A percentile compares a stretch with the other conserved stretches of the same genome.
Conservation (phyloP, 164 flowering plant genomes). For the Tetracentron sinense region DNA sequence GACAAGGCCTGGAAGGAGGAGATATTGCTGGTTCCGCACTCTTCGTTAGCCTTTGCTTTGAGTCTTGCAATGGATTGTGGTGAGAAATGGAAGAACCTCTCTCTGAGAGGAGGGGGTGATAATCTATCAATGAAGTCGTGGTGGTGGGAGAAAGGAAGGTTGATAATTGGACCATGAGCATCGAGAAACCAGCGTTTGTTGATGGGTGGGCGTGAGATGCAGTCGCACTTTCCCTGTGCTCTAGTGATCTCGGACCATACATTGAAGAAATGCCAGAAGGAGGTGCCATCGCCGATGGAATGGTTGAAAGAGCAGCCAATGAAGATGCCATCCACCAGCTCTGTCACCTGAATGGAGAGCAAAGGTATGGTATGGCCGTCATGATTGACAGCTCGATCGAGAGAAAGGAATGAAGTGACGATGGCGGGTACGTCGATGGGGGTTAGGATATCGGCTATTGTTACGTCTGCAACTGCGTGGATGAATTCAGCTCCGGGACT, state of each 20-base stretch:
- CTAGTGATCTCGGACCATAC: slow-evolving; percentile 40
- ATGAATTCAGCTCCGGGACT: slow-evolving; percentile 50
- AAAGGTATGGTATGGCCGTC: slow-evolving; percentile 48
- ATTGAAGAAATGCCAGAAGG: slow-evolving; percentile 54
- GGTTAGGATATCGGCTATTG: slow-evolving; percentile 34
- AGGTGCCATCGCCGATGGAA: slow-evolving; percentile 41
- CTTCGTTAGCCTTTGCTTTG: slow-evolving; percentile 43
- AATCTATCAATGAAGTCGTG: slow-evolving; percentile 34
- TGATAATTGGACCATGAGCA: slow-evolving; percentile 20
- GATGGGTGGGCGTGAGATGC: slow-evolving; percentile 35
- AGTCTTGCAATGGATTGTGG: slow-evolving; percentile 34
- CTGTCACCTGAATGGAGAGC: slow-evolving; percentile 50
- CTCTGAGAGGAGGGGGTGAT: slow-evolving; percentile 26
- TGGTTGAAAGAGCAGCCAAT: slow-evolving; percentile 56
- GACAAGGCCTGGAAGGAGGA: slow-evolving; percentile 57
- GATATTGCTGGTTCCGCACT: slow-evolving; percentile 30
- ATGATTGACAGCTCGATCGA: slow-evolving; percentile 38
- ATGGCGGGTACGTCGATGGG: slow-evolving; percentile 43
- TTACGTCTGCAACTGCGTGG: slow-evolving; percentile 29
- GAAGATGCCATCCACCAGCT: slow-evolving; percentile 51
- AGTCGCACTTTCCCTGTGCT: not conserved
- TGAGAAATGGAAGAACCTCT: slow-evolving; percentile 50
- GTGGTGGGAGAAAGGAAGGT: slow-evolving; percentile 36
- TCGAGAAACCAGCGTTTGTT: slow-evolving; percentile 34
- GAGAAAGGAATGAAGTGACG: slow-evolving; percentile 44